Base-by-base conservation (phyloP, 352 stramenopile species). In the Discostella stelligera region DNA sequence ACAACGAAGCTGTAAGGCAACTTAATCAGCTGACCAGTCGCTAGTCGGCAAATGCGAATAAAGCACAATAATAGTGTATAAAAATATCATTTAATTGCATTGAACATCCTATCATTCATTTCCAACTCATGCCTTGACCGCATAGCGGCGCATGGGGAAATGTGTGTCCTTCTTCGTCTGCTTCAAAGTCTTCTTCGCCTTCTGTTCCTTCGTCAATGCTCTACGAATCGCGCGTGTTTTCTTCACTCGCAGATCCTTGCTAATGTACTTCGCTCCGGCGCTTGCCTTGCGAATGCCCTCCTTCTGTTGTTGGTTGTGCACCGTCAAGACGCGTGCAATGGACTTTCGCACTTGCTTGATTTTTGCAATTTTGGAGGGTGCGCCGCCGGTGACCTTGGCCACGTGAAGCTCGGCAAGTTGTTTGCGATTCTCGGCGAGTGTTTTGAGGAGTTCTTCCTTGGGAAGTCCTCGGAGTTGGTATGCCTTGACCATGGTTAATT, bases 271-370 rank as follows among this genome's bases (percentile, higher is more conserved):
- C 72, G 93, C 94, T 88, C 91, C 94, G 76, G 94, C 94, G 60
- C 94, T 91, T n/a, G 96, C 91, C 80, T 97, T 95, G 63, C 96
- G 95, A 59, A 98, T 93, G 88, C 97, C 97, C 65, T 94, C 90
- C 95, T 99, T 99, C 89, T 98, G 95, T 86, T 95, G 98, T 92
- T 99, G 96, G 94, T 99, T 99, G 96, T 98, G 98, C 53, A 99
- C 97, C 69, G 98, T 99, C 71, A 99, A 91, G 49, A 98, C 95
- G 79, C 98, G 96, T 46, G 98, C 98, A 84, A 99, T 99, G 71
- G 94, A 97, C 89, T 99, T 99, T 90, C 98, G 97, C 20, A 99
- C 97, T 46, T 95, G 89, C 83, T 97, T 96, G 91, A 99, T 99
- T 94, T 99, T 99, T 86, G 96, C 95, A 74, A 99, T 96, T 95